Evolutionary conservation across 345 rosid genomes (phyloP).

Genomic region (Cardamine occulta): DNA sequence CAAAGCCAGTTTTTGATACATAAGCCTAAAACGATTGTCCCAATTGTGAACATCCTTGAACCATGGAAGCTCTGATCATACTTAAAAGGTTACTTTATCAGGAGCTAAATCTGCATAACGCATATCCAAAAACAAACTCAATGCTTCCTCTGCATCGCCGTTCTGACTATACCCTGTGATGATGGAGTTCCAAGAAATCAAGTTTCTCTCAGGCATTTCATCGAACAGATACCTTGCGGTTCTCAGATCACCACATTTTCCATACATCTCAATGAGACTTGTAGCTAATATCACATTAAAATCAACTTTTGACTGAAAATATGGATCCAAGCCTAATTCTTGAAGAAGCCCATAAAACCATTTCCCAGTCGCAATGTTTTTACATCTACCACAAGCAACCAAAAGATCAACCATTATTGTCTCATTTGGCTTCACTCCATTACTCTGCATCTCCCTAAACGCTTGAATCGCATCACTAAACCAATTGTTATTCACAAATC

Average conservation of each 20-base stretch:
- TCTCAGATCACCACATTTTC: constrained; percentile 50
- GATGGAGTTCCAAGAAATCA: constrained; percentile 54
- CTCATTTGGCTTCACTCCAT: constrained; percentile 45
- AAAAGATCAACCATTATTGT: constrained; percentile 44
- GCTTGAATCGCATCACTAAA: constrained; percentile 32
- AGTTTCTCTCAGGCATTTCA: constrained; percentile 50
- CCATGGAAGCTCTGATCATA: constrained; percentile 48
- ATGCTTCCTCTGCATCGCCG: constrained; percentile 44
- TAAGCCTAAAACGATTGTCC: constrained; percentile 41
- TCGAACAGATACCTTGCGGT: constrained; percentile 53
- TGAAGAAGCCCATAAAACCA: constrained; percentile 41
- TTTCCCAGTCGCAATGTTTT: constrained; percentile 40
- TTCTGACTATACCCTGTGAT: constrained; percentile 50
- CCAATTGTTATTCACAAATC: constrained; percentile 41
- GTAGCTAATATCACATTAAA: constrained; percentile 48
- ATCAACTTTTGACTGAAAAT: not conserved
- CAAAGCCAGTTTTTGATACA: constrained; percentile 35
- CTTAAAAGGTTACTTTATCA: constrained; percentile 51
- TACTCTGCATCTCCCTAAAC: constrained; percentile 39
- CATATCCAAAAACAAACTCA: constrained; percentile 44
- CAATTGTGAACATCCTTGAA: constrained; percentile 40
- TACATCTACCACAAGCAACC: constrained; percentile 42
- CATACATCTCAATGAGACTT: constrained; percentile 45
- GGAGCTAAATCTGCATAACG: constrained; percentile 35
- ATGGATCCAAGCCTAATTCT: constrained; percentile 44